These are phyloP conservation scores for Rhytidhysteron rufulum DNA, from an alignment of 2,329 filamentous ascomycete species.

Conservation along the genomic window DNA sequence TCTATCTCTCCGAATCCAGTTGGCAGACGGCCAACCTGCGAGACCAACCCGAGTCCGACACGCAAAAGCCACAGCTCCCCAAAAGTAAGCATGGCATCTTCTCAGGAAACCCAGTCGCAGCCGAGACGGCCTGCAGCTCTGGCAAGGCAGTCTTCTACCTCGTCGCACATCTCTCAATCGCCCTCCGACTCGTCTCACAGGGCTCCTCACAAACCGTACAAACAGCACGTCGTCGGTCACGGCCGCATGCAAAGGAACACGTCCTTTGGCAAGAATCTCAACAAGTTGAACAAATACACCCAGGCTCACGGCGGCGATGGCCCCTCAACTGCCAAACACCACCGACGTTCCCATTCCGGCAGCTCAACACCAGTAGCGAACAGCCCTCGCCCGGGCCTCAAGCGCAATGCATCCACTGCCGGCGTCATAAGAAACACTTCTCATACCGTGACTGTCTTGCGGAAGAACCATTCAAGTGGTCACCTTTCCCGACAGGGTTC, in stretches of 20 bases:
- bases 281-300: slow-evolving; percentile 35
- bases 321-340: slow-evolving; percentile 23
- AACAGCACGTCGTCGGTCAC: slow-evolving; percentile 36
- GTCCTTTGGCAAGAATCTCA: slow-evolving; percentile 41
- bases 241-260: slow-evolving; percentile 36
- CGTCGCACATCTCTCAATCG: slow-evolving; percentile 36
- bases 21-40: background rate
- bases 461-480: slow-evolving; percentile 44
- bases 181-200: slow-evolving; percentile 28
- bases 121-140: slow-evolving; percentile 32
- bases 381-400: slow-evolving; percentile 38
- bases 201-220: slow-evolving; percentile 30
- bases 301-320: slow-evolving; percentile 26
- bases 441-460: slow-evolving; percentile 31
- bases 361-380: slow-evolving; percentile 30
- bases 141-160: slow-evolving; percentile 32
- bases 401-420: slow-evolving; percentile 41
- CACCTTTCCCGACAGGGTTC: slow-evolving; percentile 41
- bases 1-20: too few relatives aligned
- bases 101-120: slow-evolving; percentile 30
- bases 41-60: background rate
- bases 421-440: slow-evolving; percentile 34
- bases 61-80: background rate
- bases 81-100: slow-evolving; percentile 28
- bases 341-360: slow-evolving; percentile 36